Conservation (phyloP, 371 early-diverging fungal genomes). For the Rhizopus delemar region DNA sequence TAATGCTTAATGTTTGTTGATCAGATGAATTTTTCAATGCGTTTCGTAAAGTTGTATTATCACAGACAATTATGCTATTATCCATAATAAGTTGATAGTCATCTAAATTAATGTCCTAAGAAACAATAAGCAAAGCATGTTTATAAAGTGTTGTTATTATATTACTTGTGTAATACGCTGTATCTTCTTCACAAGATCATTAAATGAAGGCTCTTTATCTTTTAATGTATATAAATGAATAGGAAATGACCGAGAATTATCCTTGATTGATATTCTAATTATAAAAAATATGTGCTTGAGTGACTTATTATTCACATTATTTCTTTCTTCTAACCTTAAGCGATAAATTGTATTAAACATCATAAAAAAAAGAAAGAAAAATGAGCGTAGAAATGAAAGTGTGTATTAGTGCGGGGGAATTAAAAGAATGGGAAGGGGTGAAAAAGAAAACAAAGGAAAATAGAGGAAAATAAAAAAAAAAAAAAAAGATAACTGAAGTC, state of each 20-base stretch:
- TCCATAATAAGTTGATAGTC: conserved; percentile 31
- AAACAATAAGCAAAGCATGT: conserved; percentile 1
- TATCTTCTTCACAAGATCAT: conserved; percentile 37
- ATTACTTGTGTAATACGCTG: conserved; percentile 29
- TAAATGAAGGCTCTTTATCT: conserved; percentile 36
- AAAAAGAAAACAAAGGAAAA: not conserved
- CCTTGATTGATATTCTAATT: conserved; percentile 36
- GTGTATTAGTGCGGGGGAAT: not conserved
- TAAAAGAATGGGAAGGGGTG: conserved; percentile 21
- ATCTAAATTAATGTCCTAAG: conserved; percentile 31
- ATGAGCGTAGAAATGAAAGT: conserved; percentile 5
- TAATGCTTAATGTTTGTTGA: conserved; percentile 33
- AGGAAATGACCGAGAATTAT: conserved; percentile 31
- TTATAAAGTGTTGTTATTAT: not conserved
- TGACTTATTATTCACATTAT: not conserved
- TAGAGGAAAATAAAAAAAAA: conserved; percentile 3
- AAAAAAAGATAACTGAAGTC: not conserved
- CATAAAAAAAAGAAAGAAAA: not conserved
- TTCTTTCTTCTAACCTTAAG: conserved; percentile 11
- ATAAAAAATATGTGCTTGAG: not conserved
- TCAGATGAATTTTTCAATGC: conserved; percentile 28
- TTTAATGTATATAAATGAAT: conserved; percentile 38
- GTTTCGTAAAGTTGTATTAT: conserved; percentile 32
- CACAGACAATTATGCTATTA: conserved; percentile 23
- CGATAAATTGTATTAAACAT: conserved; percentile 23